Percentiles rank a stretch among this genome's conserved stretches.
These are phyloP conservation scores for Heritiera littoralis DNA, from an alignment of 345 rosid genomes.

Conservation along the genomic window DNA sequence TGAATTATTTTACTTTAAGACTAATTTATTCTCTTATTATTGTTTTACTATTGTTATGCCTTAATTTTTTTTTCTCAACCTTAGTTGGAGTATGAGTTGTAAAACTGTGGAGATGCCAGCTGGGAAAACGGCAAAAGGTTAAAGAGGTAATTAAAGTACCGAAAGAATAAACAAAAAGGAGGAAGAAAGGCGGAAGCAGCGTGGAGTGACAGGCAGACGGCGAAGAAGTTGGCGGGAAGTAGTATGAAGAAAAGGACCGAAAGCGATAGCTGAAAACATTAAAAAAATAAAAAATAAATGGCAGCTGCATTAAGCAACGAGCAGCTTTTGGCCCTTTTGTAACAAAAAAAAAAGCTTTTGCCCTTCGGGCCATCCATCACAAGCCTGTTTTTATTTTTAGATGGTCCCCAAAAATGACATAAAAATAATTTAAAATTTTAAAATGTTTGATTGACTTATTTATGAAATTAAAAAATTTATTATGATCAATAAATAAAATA, in stretches of 20 bases:
- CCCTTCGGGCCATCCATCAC: constrained; percentile 30
- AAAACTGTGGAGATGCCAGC: neutral
- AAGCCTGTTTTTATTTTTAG: constrained; percentile 4
- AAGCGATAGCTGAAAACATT: constrained; percentile 14
- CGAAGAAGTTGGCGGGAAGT: constrained; percentile 17
- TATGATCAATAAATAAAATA: no score
- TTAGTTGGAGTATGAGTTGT: neutral
- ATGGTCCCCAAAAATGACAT: constrained; percentile 5
- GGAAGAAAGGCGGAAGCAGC: neutral
- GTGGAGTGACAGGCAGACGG: neutral
- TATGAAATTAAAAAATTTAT: no score
- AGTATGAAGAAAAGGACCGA: constrained; percentile 16
- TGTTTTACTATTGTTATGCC: neutral
- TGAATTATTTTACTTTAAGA: no score
- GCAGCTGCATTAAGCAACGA: constrained; percentile 11
- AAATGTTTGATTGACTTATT: no score
- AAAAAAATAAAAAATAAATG: neutral
- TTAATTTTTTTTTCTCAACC: neutral
- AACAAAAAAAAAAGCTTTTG: neutral
- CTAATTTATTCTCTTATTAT: neutral
- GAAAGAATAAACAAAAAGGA: neutral
- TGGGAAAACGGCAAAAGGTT: neutral
- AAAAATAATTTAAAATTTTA: no score
- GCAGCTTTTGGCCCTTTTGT: neutral
- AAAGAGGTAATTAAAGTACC: neutral